These are phyloP conservation scores for Murraya koenigii DNA, from an alignment of 345 rosid genomes.

Conservation along the genomic window DNA sequence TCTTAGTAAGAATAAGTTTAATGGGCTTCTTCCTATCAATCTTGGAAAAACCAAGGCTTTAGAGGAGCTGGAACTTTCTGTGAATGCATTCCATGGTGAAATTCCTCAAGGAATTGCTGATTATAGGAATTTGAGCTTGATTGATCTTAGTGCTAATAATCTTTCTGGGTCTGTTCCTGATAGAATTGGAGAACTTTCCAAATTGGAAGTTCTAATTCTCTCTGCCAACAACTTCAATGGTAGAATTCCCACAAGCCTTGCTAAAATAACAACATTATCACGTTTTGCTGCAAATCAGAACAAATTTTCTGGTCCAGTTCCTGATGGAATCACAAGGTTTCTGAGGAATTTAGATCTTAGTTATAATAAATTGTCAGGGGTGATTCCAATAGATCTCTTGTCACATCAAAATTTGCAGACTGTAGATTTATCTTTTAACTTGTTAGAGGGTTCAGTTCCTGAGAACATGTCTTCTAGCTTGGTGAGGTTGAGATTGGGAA, in stretches of 20 bases:
- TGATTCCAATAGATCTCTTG: constrained; percentile 49
- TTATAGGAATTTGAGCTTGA: constrained; percentile 30
- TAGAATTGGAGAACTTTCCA: constrained; percentile 46
- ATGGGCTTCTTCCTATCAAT: constrained; percentile 43
- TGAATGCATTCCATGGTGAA: constrained; percentile 33
- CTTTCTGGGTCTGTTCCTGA: constrained; percentile 52
- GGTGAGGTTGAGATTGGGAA: constrained; percentile 70
- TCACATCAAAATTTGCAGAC: constrained; percentile 25
- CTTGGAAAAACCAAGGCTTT: constrained; percentile 34
- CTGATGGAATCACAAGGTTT: constrained; percentile 43
- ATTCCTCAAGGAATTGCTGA: constrained; percentile 44
- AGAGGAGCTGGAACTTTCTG: constrained; percentile 49
- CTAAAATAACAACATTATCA: constrained; percentile 36
- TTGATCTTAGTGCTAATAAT: constrained; percentile 54
- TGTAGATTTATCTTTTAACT: constrained; percentile 62
- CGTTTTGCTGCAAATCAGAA: constrained; percentile 68
- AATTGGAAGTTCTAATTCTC: constrained; percentile 44
- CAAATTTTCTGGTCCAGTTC: constrained; percentile 43
- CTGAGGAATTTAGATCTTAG: constrained; percentile 56
- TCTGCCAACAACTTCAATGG: constrained; percentile 50
- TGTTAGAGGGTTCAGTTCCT: constrained; percentile 46
- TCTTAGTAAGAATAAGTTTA: constrained; percentile 38
- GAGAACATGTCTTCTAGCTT: constrained; percentile 32
- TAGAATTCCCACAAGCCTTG: constrained; percentile 41
- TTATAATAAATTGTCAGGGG: constrained; percentile 44